These are phyloP conservation scores for Mycena alexandri DNA, from an alignment of 768 basidiomycete species.

Conservation along the genomic window DNA sequence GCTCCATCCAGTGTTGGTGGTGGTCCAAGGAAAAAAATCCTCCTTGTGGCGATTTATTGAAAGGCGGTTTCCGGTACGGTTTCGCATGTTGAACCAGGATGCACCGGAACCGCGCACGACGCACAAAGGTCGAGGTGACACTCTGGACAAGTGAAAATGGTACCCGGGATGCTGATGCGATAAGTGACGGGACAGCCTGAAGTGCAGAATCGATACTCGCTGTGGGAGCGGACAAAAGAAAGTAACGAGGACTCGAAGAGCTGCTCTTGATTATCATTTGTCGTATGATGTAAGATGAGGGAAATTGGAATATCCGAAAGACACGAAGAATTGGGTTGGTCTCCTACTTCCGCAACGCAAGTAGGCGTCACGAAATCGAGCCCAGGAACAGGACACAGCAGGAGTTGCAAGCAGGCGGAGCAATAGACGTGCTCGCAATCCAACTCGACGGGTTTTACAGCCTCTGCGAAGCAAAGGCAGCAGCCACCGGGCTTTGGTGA, in stretches of 20 bases:
- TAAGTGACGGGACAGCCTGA: constrained; percentile 32
- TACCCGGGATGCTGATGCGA: constrained; percentile 11
- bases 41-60: too few relatives aligned
- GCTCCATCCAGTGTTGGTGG: background rate
- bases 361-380: constrained; percentile 8
- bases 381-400: constrained; percentile 24
- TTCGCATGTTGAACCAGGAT: constrained; percentile 25
- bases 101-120: constrained; percentile 20
- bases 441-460: constrained; percentile 18
- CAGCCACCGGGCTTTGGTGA: constrained; percentile 16
- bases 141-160: constrained; percentile 26
- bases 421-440: constrained; percentile 35
- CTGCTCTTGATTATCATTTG: constrained; percentile 8
- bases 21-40: too few relatives aligned
- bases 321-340: constrained; percentile 1
- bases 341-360: constrained; percentile 17
- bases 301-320: constrained; percentile 16
- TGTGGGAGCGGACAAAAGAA: constrained; percentile 14
- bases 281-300: constrained; percentile 13
- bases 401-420: constrained; percentile 14
- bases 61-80: too few relatives aligned
- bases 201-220: constrained; percentile 26
- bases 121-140: constrained; percentile 29
- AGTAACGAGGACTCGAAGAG: constrained; percentile 21
- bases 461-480: constrained; percentile 23